Base-by-base conservation (phyloP, 2,329 filamentous ascomycete genomes). In the Botrytis squamosa region DNA sequence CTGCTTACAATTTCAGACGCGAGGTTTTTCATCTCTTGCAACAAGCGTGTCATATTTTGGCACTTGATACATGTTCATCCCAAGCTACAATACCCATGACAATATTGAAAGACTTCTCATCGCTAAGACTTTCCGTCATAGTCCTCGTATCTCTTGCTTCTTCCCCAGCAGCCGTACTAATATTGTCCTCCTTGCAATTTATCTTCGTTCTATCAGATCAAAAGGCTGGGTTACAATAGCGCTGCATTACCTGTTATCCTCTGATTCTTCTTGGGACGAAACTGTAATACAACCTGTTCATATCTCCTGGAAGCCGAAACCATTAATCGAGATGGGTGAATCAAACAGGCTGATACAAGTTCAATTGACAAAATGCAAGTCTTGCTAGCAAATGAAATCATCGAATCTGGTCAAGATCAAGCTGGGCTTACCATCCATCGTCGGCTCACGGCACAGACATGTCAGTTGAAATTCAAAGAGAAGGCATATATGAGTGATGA, bases 401-500 rank as follows among this genome's bases (percentile, higher is more conserved):
- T 38, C 25, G 4, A 38, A 71, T 52, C 20, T 46, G 42, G 25
- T 67, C 25, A 18, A 64, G 36, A 33, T 33, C 40, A 29, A 67
- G 20, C 14, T 42, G 40, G 6, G 29, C 63, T 36, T 68, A 44
- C 59, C 42, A 49, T 55, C 20, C 38, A 59, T 72, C 40, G 10
- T 67, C 46, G 44, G 44, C 65, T n/a, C 70, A 57, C 70, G 70
- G 40, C 52, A 72, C 49, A 68, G 38, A 38, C 8, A 40, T 40
- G 36, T 1, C 7, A 20, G 33, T 38, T 68, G 33, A 3, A 2
- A 33, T n/a, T 14, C 20, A 29, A 9, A 33, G 6, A 14, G 40
- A 72, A 59, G 29, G 49, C 40, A 59, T 72, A 72, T 72, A 72
- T 72, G 55, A 59, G 40, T 46, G 57, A 29, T 60, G 22, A 46